Conservation (phyloP, 2,329 filamentous ascomycete species). For the Cercospora citrullina region DNA sequence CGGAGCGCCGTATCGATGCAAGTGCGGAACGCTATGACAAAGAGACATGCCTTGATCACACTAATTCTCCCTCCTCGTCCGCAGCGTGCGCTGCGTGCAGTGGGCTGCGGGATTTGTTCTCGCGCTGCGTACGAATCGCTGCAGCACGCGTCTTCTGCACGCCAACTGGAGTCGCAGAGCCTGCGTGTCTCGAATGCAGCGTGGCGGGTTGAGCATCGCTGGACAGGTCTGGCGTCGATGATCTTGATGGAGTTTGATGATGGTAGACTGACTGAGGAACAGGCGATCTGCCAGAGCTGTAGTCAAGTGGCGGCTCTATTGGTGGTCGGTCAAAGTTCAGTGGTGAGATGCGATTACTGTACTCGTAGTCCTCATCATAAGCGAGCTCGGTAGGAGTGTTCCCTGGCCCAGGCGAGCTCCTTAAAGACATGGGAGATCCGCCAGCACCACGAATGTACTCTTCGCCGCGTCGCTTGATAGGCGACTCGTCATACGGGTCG, state of each 20-base stretch:
- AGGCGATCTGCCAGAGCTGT: conserved; percentile 17
- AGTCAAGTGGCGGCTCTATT: conserved; percentile 6
- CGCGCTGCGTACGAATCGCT: conserved; percentile 23
- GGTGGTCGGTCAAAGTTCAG: conserved; percentile 19
- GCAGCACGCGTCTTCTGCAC: conserved; percentile 20
- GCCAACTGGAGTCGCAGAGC: conserved; percentile 14
- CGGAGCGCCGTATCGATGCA: neutral
- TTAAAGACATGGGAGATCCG: conserved; percentile 11
- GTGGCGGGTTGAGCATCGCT: conserved; percentile 24
- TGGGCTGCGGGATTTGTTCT: conserved; percentile 27
- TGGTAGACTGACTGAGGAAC: conserved; percentile 23
- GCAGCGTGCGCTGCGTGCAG: conserved; percentile 18
- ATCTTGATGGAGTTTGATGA: conserved; percentile 30
- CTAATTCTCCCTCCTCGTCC: neutral
- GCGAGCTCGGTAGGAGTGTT: conserved; percentile 8
- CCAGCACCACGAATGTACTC: conserved; percentile 51
- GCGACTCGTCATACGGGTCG: conserved; percentile 71
- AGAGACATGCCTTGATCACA: neutral
- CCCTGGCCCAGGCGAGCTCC: conserved; percentile 15
- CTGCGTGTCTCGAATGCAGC: conserved; percentile 20
- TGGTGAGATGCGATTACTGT: conserved; percentile 21
- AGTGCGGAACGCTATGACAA: conserved; percentile 6
- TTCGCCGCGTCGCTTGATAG: conserved; percentile 64
- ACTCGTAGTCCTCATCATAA: conserved; percentile 27
- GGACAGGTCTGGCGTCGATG: conserved; percentile 24